Percentiles rank a stretch among this genome's conserved stretches.
Evolutionary conservation across 2,329 filamentous ascomycete species (phyloP).

Genomic region (Gyromitra esculenta): DNA sequence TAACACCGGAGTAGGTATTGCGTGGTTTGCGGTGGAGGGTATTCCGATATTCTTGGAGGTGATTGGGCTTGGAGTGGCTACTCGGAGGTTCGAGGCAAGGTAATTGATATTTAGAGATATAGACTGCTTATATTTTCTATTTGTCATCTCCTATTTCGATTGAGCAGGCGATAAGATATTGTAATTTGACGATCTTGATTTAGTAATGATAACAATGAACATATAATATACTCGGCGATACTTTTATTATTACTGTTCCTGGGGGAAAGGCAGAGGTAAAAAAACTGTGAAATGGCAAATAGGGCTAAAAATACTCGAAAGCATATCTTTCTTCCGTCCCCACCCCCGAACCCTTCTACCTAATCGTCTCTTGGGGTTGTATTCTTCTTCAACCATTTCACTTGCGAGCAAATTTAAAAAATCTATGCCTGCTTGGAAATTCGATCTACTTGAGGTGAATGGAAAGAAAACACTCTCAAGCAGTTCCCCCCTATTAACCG

Average conservation of each 20-base stretch:
- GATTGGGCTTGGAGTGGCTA: constrained; percentile 63
- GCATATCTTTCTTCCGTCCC: too few relatives aligned
- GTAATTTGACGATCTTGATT: background rate
- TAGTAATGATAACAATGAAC: constrained; percentile 17
- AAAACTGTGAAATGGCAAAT: too few relatives aligned
- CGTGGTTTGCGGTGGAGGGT: constrained; percentile 79
- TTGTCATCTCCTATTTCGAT: background rate
- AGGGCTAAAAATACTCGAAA: too few relatives aligned
- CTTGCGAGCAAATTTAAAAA: too few relatives aligned
- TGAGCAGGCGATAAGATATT: background rate
- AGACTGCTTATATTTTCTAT: constrained; percentile 2
- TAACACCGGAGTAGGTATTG: constrained; percentile 71
- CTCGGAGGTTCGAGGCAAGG: constrained; percentile 26
- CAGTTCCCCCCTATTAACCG: too few relatives aligned
- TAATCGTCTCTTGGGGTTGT: too few relatives aligned
- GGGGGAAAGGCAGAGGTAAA: too few relatives aligned
- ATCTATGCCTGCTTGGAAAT: too few relatives aligned
- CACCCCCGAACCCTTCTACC: too few relatives aligned
- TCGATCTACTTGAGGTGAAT: too few relatives aligned
- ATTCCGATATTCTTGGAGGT: constrained; percentile 77
- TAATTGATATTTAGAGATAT: constrained; percentile 19
- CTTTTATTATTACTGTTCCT: background rate
- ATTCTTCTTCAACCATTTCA: too few relatives aligned
- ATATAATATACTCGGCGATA: background rate
- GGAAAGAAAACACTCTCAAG: too few relatives aligned